A percentile compares a stretch with the other conserved stretches of the same genome.
Conservation (phyloP, 2,329 filamentous ascomycete species). For the Scytalidium sp. region DNA sequence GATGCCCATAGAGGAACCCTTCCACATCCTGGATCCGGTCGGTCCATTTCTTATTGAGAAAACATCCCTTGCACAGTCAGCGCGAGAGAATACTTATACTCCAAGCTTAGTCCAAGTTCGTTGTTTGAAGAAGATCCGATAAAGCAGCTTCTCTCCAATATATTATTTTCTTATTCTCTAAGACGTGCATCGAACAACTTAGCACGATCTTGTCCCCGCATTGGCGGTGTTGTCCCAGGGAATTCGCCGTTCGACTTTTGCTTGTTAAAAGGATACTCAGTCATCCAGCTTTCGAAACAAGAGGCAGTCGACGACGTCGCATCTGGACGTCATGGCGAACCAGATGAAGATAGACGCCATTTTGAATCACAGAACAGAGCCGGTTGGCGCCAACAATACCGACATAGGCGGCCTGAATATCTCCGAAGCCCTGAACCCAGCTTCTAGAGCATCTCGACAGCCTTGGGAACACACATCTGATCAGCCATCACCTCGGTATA, state of each 20-base stretch:
- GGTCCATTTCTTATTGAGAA: not conserved
- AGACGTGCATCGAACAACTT: no score
- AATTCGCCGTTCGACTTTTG: not conserved
- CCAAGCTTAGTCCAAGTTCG: not conserved
- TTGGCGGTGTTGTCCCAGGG: no score
- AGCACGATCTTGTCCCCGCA: no score
- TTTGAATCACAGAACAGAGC: not conserved
- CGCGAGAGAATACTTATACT: not conserved
- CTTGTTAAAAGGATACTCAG: not conserved
- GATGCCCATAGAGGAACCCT: not conserved
- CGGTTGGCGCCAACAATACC: not conserved
- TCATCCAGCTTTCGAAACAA: no score
- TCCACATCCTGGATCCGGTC: not conserved
- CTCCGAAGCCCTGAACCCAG: not conserved
- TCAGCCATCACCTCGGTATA: not conserved
- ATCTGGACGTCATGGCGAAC: not conserved
- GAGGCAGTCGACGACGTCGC: not conserved
- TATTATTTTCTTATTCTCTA: no score
- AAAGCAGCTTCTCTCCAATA: no score
- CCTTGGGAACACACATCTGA: not conserved
- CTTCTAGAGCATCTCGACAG: not conserved
- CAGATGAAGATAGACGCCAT: not conserved
- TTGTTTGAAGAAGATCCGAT: no score
- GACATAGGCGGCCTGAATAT: not conserved
- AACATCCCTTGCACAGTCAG: not conserved